A percentile compares a stretch with the other conserved stretches of the same genome.
Conservation (phyloP, 225 moss, liverwort and hornwort species). For the Anthoceros angustus region DNA sequence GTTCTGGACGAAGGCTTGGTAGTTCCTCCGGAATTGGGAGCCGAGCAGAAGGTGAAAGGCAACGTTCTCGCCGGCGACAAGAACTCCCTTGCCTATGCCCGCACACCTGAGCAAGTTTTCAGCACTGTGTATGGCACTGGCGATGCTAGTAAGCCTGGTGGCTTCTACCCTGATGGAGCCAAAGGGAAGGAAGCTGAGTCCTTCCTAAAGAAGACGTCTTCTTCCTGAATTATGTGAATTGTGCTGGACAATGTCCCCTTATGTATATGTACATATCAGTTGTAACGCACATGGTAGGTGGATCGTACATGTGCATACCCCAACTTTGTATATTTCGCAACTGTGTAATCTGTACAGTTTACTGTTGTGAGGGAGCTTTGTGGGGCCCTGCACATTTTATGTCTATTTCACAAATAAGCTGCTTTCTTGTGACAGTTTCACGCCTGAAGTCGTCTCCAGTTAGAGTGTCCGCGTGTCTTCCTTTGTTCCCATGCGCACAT, state of each 20-base stretch:
- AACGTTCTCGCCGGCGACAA: conserved; percentile 36
- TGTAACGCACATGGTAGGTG: too few relatives aligned
- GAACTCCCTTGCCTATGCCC: conserved; percentile 25
- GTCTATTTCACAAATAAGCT: too few relatives aligned
- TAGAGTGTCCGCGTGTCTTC: too few relatives aligned
- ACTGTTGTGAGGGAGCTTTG: too few relatives aligned
- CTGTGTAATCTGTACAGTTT: too few relatives aligned
- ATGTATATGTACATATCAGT: too few relatives aligned
- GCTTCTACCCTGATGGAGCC: conserved; percentile 43
- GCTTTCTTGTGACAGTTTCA: too few relatives aligned
- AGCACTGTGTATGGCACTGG: conserved; percentile 38
- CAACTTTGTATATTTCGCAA: too few relatives aligned
- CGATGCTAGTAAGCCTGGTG: conserved; percentile 33
- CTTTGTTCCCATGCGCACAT: too few relatives aligned
- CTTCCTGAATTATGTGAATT: not conserved
- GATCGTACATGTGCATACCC: too few relatives aligned
- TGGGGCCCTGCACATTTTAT: too few relatives aligned
- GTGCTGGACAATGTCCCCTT: too few relatives aligned
- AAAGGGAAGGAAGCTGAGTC: conserved; percentile 25
- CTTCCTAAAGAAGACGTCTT: conserved; percentile 1
- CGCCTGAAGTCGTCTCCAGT: not conserved
- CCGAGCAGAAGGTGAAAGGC: conserved; percentile 16
- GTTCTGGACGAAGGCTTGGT: conserved; percentile 49
- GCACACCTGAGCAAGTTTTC: conserved; percentile 38
- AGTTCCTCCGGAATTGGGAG: conserved; percentile 24